phyloP scores from a whole-genome alignment of 2,329 filamentous ascomycete genomes.

The Colletotrichum trifolii region DNA sequence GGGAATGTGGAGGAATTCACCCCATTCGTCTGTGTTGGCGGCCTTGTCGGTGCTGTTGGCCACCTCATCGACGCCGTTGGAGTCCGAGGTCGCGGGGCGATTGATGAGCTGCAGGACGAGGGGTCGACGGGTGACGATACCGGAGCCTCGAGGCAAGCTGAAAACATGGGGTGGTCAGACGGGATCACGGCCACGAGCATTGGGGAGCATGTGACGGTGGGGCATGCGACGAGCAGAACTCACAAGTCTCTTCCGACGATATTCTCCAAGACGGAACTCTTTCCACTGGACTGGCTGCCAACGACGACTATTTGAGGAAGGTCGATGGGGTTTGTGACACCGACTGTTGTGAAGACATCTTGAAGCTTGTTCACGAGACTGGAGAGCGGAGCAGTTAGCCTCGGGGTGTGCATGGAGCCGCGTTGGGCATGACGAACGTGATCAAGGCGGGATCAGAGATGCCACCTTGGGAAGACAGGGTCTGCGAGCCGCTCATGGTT shows the following conservation, averaged over 20 bases:
- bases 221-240: slow-evolving; percentile 51
- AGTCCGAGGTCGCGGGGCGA: slow-evolving; percentile 70
- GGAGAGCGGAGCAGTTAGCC: slow-evolving; percentile 26
- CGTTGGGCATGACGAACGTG: slow-evolving; percentile 58
- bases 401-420: slow-evolving; percentile 34
- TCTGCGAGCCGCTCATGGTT: slow-evolving; percentile 33
- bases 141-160: slow-evolving; percentile 95
- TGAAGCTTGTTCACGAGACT: slow-evolving; percentile 98
- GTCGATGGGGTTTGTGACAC: slow-evolving; percentile 99
- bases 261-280: slow-evolving; percentile 98
- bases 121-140: slow-evolving; percentile 95
- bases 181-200: slow-evolving; percentile 1
- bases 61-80: slow-evolving; percentile 80
- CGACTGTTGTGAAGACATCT: slow-evolving; percentile 98
- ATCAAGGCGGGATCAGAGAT: slow-evolving; percentile 76
- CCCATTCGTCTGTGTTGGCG: slow-evolving; percentile 95
- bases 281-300: slow-evolving; percentile 98
- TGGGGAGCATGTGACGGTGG: slow-evolving; percentile 35
- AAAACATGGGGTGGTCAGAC: slow-evolving; percentile 42
- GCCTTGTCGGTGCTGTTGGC: slow-evolving; percentile 80
- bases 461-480: slow-evolving; percentile 53
- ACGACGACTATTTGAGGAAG: slow-evolving; percentile 98
- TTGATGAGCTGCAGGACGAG: slow-evolving; percentile 99
- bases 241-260: slow-evolving; percentile 99
- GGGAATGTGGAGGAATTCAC: slow-evolving; percentile 97